These are phyloP conservation scores for Cutaneotrichosporon cavernicola DNA, from an alignment of 1,284 basidiomycete genomes.

Conservation along the genomic window DNA sequence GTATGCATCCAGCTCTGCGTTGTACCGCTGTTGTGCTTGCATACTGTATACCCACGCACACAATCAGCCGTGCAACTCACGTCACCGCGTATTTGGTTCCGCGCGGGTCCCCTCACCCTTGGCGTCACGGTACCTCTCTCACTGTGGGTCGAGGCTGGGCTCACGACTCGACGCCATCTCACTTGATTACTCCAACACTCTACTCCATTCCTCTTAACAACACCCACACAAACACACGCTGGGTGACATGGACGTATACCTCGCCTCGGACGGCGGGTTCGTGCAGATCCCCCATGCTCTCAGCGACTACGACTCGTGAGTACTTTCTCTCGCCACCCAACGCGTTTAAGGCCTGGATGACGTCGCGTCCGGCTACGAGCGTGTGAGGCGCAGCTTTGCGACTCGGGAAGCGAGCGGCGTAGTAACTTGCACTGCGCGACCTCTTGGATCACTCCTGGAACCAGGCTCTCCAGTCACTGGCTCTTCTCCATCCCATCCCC, in stretches of 20 bases:
- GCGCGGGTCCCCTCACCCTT: neutral
- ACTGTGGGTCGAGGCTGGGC: neutral
- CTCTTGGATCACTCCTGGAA: too few species aligned
- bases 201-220: neutral
- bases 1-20: neutral
- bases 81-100: neutral
- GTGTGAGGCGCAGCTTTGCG: neutral
- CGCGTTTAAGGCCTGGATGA: neutral
- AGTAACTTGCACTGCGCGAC: too few species aligned
- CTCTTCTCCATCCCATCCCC: neutral
- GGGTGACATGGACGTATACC: constrained; percentile 40
- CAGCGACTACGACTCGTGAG: constrained; percentile 43
- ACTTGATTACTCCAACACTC: neutral
- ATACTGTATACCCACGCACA: neutral
- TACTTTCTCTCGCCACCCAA: neutral
- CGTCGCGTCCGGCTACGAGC: neutral
- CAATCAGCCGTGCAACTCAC: neutral
- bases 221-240: neutral
- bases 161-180: neutral
- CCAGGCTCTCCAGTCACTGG: neutral
- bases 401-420: neutral
- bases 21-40: neutral
- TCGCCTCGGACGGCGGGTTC: constrained; percentile 45
- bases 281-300: constrained; percentile 33
- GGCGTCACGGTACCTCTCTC: neutral